Conservation (phyloP, 2,329 filamentous ascomycete genomes). For the Fusarium duplospermum region DNA sequence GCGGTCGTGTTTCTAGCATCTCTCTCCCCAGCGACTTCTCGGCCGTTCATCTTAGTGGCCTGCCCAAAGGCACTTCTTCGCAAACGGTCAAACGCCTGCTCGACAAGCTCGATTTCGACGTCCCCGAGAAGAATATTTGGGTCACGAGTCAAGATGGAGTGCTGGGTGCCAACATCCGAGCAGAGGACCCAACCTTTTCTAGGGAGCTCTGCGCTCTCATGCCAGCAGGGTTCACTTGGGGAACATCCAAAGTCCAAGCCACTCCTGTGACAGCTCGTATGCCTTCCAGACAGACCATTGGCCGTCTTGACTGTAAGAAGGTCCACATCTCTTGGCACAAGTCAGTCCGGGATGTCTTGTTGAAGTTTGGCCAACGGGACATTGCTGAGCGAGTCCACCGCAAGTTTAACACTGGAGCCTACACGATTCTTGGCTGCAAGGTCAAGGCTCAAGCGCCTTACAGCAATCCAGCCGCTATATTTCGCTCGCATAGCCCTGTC, state of each 20-base stretch:
- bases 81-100: conserved; percentile 4
- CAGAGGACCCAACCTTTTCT: conserved; percentile 24
- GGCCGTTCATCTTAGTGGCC: conserved; percentile 46
- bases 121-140: conserved; percentile 1
- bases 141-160: not conserved
- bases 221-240: not conserved
- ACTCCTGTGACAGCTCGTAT: conserved; percentile 24
- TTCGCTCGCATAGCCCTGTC: not conserved
- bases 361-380: conserved; percentile 43
- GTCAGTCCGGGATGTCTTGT: conserved; percentile 40
- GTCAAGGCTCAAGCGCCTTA: conserved; percentile 13
- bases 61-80: conserved; percentile 37
- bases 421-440: conserved; percentile 36
- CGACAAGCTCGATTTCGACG: not conserved
- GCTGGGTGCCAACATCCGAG: conserved; percentile 5
- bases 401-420: conserved; percentile 39
- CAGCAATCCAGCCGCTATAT: not conserved
- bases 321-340: conserved; percentile 53
- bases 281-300: conserved; percentile 38
- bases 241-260: not conserved
- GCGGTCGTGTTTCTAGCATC: conserved; percentile 45
- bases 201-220: not conserved
- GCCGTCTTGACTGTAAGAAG: conserved; percentile 49
- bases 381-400: conserved; percentile 38
- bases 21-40: conserved; percentile 52